phyloP scores from a whole-genome alignment of 2,329 filamentous ascomycete genomes.

The Fusarium chaquense region DNA sequence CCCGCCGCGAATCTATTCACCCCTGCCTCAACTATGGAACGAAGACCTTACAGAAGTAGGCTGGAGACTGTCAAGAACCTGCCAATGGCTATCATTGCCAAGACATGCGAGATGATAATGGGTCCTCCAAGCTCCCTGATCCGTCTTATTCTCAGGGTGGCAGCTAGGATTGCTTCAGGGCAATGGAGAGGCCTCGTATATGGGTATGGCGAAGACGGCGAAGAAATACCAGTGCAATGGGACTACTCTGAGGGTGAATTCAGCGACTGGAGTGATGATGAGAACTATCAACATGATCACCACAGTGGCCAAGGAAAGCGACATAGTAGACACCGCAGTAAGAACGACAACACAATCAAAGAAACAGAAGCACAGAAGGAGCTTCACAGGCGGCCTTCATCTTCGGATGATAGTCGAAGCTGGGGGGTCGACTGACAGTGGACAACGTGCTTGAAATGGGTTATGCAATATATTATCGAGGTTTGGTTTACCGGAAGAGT shows the following conservation, averaged over 20 bases:
- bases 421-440: slow-evolving; percentile 44
- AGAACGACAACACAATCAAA: neutral
- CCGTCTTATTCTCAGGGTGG: slow-evolving; percentile 82
- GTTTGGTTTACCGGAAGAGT: slow-evolving; percentile 2
- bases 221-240: slow-evolving; percentile 69
- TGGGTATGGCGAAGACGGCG: slow-evolving; percentile 65
- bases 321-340: slow-evolving; percentile 28
- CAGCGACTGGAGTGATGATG: slow-evolving; percentile 69
- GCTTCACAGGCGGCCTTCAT: slow-evolving; percentile 29
- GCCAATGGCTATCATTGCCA: slow-evolving; percentile 73
- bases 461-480: slow-evolving; percentile 6
- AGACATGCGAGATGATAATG: slow-evolving; percentile 80
- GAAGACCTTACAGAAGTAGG: slow-evolving; percentile 39
- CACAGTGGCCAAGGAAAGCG: slow-evolving; percentile 24
- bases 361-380: slow-evolving; percentile 4
- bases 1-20: slow-evolving; percentile 73
- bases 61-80: slow-evolving; percentile 44
- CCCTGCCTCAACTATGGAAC: slow-evolving; percentile 57
- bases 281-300: slow-evolving; percentile 48
- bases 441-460: neutral
- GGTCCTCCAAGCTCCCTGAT: slow-evolving; percentile 85
- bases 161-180: slow-evolving; percentile 76
- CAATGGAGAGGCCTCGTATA: slow-evolving; percentile 72
- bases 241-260: slow-evolving; percentile 70
- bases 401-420: slow-evolving; percentile 45